A percentile compares a stretch with the other conserved stretches of the same genome.
Evolutionary conservation across 2,329 filamentous ascomycete species (phyloP).

Genomic region (Mariannaea sp.): DNA sequence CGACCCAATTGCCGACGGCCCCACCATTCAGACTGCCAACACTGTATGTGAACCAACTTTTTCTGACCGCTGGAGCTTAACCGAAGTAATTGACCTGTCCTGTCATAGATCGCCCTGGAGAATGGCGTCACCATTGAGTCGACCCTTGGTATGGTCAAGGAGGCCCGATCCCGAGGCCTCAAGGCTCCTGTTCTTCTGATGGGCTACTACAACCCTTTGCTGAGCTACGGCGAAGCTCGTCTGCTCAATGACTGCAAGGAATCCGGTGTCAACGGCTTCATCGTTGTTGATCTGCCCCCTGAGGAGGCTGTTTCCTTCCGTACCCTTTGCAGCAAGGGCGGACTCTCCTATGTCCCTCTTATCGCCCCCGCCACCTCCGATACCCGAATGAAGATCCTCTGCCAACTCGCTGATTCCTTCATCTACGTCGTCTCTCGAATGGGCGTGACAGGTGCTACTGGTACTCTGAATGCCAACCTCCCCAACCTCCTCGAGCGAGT

Average conservation of each 20-base stretch:
- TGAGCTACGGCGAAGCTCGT: constrained; percentile 91
- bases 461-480: constrained; percentile 78
- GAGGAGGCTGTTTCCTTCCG: constrained; percentile 95
- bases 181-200: constrained; percentile 87
- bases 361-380: constrained; percentile 95
- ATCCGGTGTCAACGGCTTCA: constrained; percentile 92
- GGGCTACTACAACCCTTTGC: constrained; percentile 98
- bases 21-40: constrained; percentile 95
- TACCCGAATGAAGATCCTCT: constrained; percentile 90
- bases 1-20: constrained; percentile 96
- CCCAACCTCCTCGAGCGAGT: constrained; percentile 83
- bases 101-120: constrained; percentile 68
- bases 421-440: constrained; percentile 98
- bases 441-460: constrained; percentile 92
- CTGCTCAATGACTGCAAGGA: constrained; percentile 83
- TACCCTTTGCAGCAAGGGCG: constrained; percentile 77
- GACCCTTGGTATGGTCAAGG: constrained; percentile 81
- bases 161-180: constrained; percentile 77
- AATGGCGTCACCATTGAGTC: constrained; percentile 86
- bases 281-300: constrained; percentile 92
- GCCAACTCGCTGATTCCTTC: constrained; percentile 96
- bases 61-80: neutral
- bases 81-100: constrained; percentile 27
- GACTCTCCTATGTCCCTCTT: constrained; percentile 93
- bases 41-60: constrained; percentile 59